Evolutionary conservation across 768 basidiomycete genomes (phyloP), one percentile per base, ranked within the genome.

Genomic region (Mycena belliarum): DNA sequence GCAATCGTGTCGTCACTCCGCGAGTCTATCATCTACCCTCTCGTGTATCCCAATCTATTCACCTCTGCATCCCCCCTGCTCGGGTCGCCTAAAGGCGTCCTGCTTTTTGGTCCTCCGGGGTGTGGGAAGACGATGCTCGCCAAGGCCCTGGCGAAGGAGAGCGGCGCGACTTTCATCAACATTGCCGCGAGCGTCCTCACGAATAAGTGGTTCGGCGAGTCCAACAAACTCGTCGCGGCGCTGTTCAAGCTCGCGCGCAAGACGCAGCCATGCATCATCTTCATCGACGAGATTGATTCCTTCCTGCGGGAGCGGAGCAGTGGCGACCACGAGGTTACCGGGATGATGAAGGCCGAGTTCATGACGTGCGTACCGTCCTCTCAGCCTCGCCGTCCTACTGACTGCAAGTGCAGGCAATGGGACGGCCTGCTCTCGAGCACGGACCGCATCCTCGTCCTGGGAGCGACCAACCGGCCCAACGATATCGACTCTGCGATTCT

Each of bases 111-210:
- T 0, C 97, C 95, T 40, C 97, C 97, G 1, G 96, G 97, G 7
- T 99, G 97, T 63, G 97, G 97, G 24, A 99, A 99, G 78, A 98
- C 97, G 1, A 95, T 99, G 94, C 82, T 99, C n/a, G 97, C 97
- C 1, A 96, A 96, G 70, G 96, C 96, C 2, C 82, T 99, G 9
- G 97, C 97, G 14, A 97, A 96, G 70, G 95, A 99, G 76, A 93
- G 91, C 3, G 92, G 93, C 18, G 97, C 97, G 8, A 96, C 95
- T 0, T 99, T 99, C 69, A 96, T 98, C 76, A 93, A 93, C 70
- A 82, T 93, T 57, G 82, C 88, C 7, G 82, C 88, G 33, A 88
- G 86, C 3, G 85, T 84, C 10, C 76, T 92, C 60, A 86, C 87
- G 26, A 88, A 84, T 74, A 89, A 90, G 68, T 91, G 90, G 91